Evolutionary conservation across 2,329 filamentous ascomycete species (phyloP).

Genomic region (Stylonectria norvegica): DNA sequence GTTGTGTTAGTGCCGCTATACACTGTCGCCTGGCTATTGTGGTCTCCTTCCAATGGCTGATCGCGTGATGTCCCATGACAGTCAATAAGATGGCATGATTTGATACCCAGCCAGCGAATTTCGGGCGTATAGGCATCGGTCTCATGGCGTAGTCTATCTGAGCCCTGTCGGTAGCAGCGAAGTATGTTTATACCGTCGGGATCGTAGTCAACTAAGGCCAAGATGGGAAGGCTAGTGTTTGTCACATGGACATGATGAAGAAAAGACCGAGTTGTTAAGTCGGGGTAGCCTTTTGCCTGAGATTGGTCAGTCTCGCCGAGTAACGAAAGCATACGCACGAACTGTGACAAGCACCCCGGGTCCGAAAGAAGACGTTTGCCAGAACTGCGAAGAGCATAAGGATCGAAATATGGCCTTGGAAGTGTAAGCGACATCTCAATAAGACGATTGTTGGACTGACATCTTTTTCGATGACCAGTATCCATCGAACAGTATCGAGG

Average conservation of each 20-base stretch:
- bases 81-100: conserved; percentile 39
- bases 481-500: conserved; percentile 53
- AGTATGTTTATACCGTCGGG: conserved; percentile 73
- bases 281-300: conserved; percentile 79
- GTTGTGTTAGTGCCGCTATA: conserved; percentile 1
- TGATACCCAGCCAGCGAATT: conserved; percentile 64
- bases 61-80: too few species aligned
- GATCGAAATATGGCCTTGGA: conserved; percentile 70
- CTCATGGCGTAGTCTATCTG: conserved; percentile 60
- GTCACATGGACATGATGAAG: conserved; percentile 50
- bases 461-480: conserved; percentile 78
- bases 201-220: conserved; percentile 69
- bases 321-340: conserved; percentile 12
- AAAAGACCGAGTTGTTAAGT: conserved; percentile 66
- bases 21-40: conserved; percentile 9
- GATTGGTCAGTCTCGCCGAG: not conserved
- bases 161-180: conserved; percentile 69
- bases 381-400: conserved; percentile 56
- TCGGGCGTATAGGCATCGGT: conserved; percentile 44
- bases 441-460: conserved; percentile 33
- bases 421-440: conserved; percentile 14
- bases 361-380: conserved; percentile 45
- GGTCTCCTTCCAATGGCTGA: too few species aligned
- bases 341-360: conserved; percentile 69
- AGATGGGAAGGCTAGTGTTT: conserved; percentile 53